phyloP scores from a whole-genome alignment of 768 basidiomycete genomes.

The Phlebiopsis flavidoalba region DNA sequence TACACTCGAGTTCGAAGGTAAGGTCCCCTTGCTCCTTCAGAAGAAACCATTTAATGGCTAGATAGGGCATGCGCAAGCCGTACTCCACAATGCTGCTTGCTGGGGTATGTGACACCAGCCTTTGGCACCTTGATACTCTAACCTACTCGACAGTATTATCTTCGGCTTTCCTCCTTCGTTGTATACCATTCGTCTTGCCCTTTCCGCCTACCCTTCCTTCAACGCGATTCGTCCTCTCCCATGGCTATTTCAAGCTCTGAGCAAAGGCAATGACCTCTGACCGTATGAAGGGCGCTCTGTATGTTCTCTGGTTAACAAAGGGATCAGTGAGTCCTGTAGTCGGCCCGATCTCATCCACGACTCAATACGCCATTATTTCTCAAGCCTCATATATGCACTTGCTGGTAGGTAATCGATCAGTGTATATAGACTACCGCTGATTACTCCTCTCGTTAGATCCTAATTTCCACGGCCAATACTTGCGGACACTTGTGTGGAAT shows the following conservation, averaged over 20 bases:
- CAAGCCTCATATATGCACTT: constrained; percentile 65
- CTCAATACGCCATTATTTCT: constrained; percentile 9
- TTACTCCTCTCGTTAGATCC: constrained; percentile 38
- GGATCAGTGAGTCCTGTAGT: constrained; percentile 42
- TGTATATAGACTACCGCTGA: neutral
- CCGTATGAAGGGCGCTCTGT: constrained; percentile 92
- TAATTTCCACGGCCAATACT: constrained; percentile 48
- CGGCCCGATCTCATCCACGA: neutral
- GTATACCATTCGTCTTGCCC: too few relatives aligned
- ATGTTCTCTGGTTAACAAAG: constrained; percentile 73
- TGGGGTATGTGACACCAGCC: constrained; percentile 40
- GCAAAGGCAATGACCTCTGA: constrained; percentile 82
- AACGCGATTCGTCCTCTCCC: constrained; percentile 61
- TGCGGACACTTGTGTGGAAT: constrained; percentile 62
- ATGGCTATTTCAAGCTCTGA: constrained; percentile 52
- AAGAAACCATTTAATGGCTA: neutral
- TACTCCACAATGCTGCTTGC: constrained; percentile 61
- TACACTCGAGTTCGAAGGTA: constrained; percentile 77
- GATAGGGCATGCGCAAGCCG: constrained; percentile 62
- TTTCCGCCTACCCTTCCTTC: too few relatives aligned
- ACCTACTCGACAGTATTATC: constrained; percentile 45
- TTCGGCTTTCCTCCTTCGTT: too few relatives aligned
- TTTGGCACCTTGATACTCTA: too few relatives aligned
- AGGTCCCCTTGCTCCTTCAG: constrained; percentile 13
- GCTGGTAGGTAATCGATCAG: constrained; percentile 39